Evolutionary conservation across 768 basidiomycete species (phyloP).

Genomic region (Rhizopogon rudus): DNA sequence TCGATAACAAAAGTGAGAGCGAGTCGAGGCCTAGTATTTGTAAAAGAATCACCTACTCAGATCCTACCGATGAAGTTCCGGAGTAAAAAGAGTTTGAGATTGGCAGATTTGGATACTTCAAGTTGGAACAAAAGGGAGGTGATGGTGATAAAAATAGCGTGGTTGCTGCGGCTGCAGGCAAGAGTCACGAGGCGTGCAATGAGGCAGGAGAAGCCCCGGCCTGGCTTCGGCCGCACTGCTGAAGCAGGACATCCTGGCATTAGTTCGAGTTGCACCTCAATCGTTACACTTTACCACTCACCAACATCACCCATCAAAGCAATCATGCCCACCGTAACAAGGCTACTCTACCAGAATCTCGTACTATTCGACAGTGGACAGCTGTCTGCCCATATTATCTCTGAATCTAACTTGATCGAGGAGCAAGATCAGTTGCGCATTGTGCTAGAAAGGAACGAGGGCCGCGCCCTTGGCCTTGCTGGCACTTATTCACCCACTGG

Average conservation of each 20-base stretch:
- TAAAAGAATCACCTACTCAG: not conserved
- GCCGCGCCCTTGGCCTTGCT: constrained; percentile 27
- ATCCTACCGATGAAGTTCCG: not conserved
- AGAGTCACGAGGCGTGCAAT: not conserved
- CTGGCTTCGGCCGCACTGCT: no score
- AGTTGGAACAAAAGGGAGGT: not conserved
- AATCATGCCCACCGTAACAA: constrained; percentile 9
- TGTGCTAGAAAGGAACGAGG: constrained; percentile 27
- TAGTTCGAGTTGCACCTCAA: not conserved
- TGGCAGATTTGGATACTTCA: not conserved
- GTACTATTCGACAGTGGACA: constrained; percentile 18
- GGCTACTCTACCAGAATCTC: constrained; percentile 23
- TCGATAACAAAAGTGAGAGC: no score
- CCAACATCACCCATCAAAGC: not conserved
- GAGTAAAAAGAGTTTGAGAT: not conserved
- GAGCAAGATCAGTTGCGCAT: constrained; percentile 15
- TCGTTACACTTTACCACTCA: not conserved
- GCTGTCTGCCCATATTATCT: constrained; percentile 10
- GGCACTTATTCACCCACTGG: constrained; percentile 17
- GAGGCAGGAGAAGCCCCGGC: no score
- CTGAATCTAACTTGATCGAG: constrained; percentile 17
- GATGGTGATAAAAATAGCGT: not conserved
- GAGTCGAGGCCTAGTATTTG: not conserved
- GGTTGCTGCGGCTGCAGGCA: not conserved
- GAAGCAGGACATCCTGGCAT: not conserved